phyloP scores from a whole-genome alignment of 129 eudicot species.

The Dittrichia graveolens region DNA sequence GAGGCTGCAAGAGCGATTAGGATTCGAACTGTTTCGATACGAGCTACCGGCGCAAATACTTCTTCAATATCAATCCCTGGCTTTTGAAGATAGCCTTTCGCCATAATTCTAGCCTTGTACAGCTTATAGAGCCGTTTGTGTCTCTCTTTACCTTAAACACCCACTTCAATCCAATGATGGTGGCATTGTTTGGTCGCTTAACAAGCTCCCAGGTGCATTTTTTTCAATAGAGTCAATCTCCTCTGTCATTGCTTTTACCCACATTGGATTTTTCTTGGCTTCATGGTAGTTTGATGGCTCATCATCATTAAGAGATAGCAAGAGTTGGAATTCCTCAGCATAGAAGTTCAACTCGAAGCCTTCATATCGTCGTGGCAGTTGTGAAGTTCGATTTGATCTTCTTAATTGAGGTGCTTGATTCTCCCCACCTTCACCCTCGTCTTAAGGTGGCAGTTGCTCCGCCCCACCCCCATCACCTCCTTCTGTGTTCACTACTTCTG shows the following conservation, averaged over 20 bases:
- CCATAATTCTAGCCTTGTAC: background rate
- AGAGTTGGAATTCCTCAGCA: no score
- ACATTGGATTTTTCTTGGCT: background rate
- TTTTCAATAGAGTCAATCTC: background rate
- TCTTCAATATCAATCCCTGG: background rate
- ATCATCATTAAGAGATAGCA: no score
- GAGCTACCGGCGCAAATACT: background rate
- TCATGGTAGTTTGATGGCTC: background rate
- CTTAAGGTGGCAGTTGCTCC: no score
- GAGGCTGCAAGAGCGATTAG: background rate
- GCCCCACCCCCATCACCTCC: no score
- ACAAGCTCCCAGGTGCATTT: constrained; percentile 17
- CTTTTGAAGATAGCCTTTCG: background rate
- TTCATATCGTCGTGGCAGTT: no score
- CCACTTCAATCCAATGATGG: constrained; percentile 26
- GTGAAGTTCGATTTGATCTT: no score
- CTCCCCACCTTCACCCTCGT: no score
- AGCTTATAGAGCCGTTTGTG: background rate
- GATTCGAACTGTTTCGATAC: background rate
- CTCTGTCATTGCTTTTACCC: constrained; percentile 1
- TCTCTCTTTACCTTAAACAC: constrained; percentile 7
- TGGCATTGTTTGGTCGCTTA: background rate
- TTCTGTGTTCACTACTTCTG: background rate
- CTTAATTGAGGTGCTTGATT: no score
- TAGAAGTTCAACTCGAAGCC: no score